Evolutionary conservation across 345 rosid species (phyloP).

Genomic region (Microcos paniculata): DNA sequence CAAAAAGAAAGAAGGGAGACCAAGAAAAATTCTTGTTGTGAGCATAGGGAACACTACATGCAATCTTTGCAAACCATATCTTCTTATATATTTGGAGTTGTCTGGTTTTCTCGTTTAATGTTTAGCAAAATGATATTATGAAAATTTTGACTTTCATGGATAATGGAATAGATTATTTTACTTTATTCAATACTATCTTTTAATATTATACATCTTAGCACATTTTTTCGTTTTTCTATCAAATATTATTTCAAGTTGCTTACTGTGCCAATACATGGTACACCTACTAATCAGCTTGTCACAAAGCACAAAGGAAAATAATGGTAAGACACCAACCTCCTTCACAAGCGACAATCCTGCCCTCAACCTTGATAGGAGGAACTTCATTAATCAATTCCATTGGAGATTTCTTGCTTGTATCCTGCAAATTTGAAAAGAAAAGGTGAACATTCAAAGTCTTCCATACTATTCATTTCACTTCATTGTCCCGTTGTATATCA

Average conservation of each 20-base stretch:
- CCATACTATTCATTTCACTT: neutral
- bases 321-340: constrained; percentile 62
- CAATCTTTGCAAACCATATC: neutral
- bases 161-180: neutral
- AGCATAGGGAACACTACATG: neutral
- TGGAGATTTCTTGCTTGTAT: constrained; percentile 87
- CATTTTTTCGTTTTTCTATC: neutral
- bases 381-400: constrained; percentile 98
- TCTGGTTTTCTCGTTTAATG: neutral
- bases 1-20: constrained; percentile 7
- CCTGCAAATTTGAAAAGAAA: constrained; percentile 36
- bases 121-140: neutral
- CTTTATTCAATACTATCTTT: neutral
- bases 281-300: neutral
- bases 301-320: neutral
- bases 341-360: constrained; percentile 95
- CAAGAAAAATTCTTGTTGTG: neutral
- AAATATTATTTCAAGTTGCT: neutral
- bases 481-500: neutral
- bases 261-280: neutral
- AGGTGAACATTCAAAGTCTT: neutral
- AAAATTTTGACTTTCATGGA: neutral
- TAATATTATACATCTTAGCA: neutral
- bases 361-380: constrained; percentile 93
- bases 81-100: neutral